Base-by-base conservation (phyloP, 1,284 basidiomycete species). In the Gomphus bonarii region DNA sequence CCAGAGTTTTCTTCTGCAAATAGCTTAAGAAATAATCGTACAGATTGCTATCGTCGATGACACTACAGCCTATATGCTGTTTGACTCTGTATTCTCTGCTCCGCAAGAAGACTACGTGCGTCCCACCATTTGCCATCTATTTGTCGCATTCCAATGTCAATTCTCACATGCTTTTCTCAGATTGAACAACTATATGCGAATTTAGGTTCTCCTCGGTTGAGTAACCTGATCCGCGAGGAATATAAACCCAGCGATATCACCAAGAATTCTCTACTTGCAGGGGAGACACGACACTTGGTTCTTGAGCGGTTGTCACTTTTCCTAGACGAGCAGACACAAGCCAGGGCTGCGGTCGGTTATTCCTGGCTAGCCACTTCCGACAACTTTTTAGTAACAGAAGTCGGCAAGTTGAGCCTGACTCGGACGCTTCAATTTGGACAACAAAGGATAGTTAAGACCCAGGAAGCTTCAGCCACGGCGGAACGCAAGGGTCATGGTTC, bases 261-360 rank as follows among this genome's bases (percentile, higher is more conserved):
- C 35, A 68, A 68, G 53, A 69, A 73, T 42, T 72, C 76, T 0
- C 78, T 74, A 60, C 68, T 70, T 33, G 78, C 82, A 0, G 64
- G 65, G 1, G 79, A 82, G 11, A 76, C 76, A 9, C 79, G 81
- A 7, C 63, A 72, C 1, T 74, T 92, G 35, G 82, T 95, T 1
- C 71, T 95, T n/a, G 90, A 98, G 70, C 78, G 95, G 28, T 75
- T 97, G 12, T 91, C 93, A 0, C 75, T 99, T 35, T 98, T 98
- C 73, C 74, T 98, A 8, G 88, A 97, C 55, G 94, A 97, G 64
- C 87, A 92, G 59, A 84, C 82, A 0, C 84, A 91, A 65, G 75
- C 82, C 2, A 77, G 78, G 35, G 84, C 86, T 1, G 78, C 80
- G 30, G 76, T 89, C 33, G 80, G 87, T 6, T 80, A 81, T 52